phyloP scores from a whole-genome alignment of 2,329 filamentous ascomycete species.

The Lecanosticta acicola region DNA sequence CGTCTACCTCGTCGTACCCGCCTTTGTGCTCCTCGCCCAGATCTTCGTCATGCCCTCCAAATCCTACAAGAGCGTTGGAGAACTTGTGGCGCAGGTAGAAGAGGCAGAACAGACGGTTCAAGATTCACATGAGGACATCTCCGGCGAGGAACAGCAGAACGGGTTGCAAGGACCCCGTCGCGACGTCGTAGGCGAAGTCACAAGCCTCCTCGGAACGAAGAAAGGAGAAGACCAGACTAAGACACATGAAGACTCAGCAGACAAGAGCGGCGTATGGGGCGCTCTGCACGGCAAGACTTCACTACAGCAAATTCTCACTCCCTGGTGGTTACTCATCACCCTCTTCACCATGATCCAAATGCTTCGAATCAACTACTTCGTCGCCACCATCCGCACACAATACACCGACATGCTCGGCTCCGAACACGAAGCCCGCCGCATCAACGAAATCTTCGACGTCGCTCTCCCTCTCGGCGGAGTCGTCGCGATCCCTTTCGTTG shows the following conservation, averaged over 20 bases:
- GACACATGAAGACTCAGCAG: conserved; percentile 62
- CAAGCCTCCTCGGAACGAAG: conserved; percentile 64
- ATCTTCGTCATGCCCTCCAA: conserved; percentile 43
- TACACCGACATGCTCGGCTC: conserved; percentile 70
- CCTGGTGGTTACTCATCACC: conserved; percentile 81
- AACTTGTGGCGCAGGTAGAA: conserved; percentile 70
- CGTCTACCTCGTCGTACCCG: conserved; percentile 45
- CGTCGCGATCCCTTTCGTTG: conserved; percentile 81
- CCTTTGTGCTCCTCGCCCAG: conserved; percentile 39
- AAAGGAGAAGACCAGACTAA: conserved; percentile 58
- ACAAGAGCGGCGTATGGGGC: conserved; percentile 76
- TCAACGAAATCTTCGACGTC: conserved; percentile 85
- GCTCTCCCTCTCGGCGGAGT: conserved; percentile 78
- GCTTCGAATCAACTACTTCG: conserved; percentile 77
- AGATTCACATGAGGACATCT: conserved; percentile 50
- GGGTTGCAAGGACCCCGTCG: conserved; percentile 47
- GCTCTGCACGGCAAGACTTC: conserved; percentile 71
- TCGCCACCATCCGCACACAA: conserved; percentile 77
- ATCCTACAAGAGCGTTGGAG: conserved; percentile 58
- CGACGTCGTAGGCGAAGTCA: conserved; percentile 63
- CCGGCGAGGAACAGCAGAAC: conserved; percentile 50
- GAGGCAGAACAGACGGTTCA: conserved; percentile 40
- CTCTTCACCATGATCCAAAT: conserved; percentile 64
- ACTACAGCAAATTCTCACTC: conserved; percentile 65
- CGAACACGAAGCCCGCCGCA: conserved; percentile 53